Evolutionary conservation across 108 stramenopile species (phyloP), one percentile per base, ranked within the genome.

Genomic region (Fragilariopsis cylindrus): DNA sequence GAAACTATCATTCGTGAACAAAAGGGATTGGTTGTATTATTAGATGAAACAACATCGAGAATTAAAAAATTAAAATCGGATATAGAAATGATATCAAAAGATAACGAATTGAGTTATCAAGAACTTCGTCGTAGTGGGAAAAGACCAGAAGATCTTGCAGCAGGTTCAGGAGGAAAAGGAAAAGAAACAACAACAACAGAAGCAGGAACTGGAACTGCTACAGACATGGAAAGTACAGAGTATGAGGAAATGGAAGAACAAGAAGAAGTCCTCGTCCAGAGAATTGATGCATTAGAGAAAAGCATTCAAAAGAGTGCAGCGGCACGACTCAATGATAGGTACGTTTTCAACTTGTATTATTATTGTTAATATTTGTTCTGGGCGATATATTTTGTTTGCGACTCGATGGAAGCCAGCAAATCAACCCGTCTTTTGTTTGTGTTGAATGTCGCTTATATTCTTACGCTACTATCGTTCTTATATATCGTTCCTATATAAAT

Each of bases 261-360:
- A 42, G 76, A 77, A 65, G 64, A 70, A 1, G 60, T 49, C 40
- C 43, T 77, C 13, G 30, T 77, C 0, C 16, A 43, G 7, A 19
- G 76, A 16, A 69, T 77, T 48, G 60, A 70, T 40, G 3, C 6
- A 19, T 56, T 77, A 50, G 76, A 77, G 52, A 62, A 71, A 58
- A 39, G 40, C 53, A 71, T 77, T 71, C 76, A 77, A 39, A 65
- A 71, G 21, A 53, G 42, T 19, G 19, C 66, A 15, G 63, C 49
- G 8, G 43, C 55, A 5, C 48, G 57, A 58, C 41, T 71, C 11
- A 58, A 2, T 57, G 57, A 71, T 46, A 19, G 19, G 70, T 71
- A 57, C 40, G 70, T 57, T 7, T 30, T 30, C 3, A 0, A 30
- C 30, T 0, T 30, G 30, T 30, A 30, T 30, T 30, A 30, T 30